These are phyloP conservation scores for Ophiorrhiza pumila DNA, from an alignment of 257 asterid genomes.

Conservation along the genomic window DNA sequence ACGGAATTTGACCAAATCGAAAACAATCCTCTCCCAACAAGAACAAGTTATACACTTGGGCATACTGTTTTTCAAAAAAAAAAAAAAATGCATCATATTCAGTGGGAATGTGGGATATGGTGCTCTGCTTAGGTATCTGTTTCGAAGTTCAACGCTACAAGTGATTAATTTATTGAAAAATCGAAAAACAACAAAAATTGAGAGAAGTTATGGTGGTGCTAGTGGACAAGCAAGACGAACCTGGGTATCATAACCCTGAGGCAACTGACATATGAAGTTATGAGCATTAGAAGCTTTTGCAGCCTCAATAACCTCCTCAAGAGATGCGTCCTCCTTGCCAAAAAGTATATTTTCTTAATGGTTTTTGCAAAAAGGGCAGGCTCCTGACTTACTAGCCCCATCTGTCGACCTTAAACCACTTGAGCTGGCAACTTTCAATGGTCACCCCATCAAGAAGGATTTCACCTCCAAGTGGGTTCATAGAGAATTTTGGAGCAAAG, in stretches of 20 bases:
- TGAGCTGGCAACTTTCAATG: conserved; percentile 73
- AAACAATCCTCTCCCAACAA: neutral
- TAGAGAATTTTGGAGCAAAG: conserved; percentile 78
- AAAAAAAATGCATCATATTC: neutral
- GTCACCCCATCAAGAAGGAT: conserved; percentile 70
- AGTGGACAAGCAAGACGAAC: conserved; percentile 28
- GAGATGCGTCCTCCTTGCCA: conserved; percentile 80
- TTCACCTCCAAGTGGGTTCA: conserved; percentile 77
- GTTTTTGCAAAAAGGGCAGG: conserved; percentile 90
- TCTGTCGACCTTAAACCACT: conserved; percentile 92
- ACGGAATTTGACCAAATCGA: no score
- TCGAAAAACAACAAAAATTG: neutral
- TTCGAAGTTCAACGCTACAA: neutral
- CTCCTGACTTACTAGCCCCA: conserved; percentile 97
- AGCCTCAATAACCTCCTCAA: conserved; percentile 74
- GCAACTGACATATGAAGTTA: conserved; percentile 72
- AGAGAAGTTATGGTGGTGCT: neutral
- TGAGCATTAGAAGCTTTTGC: conserved; percentile 95
- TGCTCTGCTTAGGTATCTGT: neutral
- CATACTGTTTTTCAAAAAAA: neutral
- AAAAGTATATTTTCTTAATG: conserved; percentile 80
- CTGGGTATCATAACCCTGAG: conserved; percentile 91
- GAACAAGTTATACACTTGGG: no score
- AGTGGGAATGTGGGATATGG: neutral
- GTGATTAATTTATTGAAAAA: neutral